phyloP scores from a whole-genome alignment of 169 alveolate genomes.

The Neospora caninum region DNA sequence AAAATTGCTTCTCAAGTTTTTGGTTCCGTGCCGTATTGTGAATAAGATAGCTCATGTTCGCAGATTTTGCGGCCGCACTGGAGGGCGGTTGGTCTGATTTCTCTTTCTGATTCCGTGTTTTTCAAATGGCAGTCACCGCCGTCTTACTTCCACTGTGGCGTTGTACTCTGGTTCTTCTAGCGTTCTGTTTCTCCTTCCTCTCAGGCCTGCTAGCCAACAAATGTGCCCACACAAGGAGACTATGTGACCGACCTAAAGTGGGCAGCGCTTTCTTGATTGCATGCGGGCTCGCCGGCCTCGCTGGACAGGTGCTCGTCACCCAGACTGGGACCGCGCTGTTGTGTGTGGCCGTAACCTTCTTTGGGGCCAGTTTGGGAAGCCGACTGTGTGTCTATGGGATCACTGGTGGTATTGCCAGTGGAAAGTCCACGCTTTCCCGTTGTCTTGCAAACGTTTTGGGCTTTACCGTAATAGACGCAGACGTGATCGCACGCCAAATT shows the following conservation, averaged over 20 bases:
- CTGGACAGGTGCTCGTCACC: neutral
- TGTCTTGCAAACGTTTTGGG: conserved; percentile 49
- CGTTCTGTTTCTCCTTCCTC: neutral
- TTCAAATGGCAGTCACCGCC: neutral
- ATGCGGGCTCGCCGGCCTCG: neutral
- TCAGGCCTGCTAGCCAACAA: neutral
- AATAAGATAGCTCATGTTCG: no score
- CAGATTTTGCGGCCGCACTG: no score
- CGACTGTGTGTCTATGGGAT: conserved; percentile 64
- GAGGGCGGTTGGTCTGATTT: no score
- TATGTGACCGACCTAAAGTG: neutral
- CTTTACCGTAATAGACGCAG: conserved; percentile 76
- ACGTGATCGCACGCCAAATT: conserved; percentile 73
- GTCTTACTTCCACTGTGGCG: neutral
- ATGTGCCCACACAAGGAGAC: neutral
- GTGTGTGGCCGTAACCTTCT: neutral
- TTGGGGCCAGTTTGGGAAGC: neutral
- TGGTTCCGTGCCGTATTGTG: no score
- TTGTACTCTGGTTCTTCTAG: neutral
- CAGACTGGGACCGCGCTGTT: neutral
- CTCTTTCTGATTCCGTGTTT: neutral
- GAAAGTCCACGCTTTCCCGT: conserved; percentile 71
- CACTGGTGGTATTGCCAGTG: conserved; percentile 81
- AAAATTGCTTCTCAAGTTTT: no score
- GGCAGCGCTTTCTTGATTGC: neutral